Evolutionary conservation across 1,284 basidiomycete genomes (phyloP).

Genomic region (Stygiomarasmius scandens): DNA sequence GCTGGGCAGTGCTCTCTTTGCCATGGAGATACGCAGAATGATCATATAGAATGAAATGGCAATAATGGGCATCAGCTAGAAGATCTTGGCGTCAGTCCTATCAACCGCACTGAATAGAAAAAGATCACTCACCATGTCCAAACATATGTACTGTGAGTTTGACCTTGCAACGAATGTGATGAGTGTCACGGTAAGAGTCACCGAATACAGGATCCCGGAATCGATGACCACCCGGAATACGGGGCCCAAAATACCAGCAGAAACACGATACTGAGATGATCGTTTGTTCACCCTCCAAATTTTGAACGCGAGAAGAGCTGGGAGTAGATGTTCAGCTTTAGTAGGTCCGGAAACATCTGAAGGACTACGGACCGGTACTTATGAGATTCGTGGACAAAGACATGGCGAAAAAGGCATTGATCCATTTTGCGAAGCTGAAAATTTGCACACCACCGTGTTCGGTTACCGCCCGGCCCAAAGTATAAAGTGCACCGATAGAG

Average conservation of each 20-base stretch:
- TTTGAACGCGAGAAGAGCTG: slow-evolving; percentile 3
- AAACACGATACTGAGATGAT: not conserved
- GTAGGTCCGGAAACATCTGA: too few species aligned
- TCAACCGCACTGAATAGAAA: not conserved
- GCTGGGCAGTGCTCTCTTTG: not conserved
- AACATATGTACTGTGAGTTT: not conserved
- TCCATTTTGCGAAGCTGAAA: not conserved
- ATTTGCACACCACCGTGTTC: not conserved
- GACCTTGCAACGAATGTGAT: slow-evolving; percentile 1
- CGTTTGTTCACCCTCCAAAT: slow-evolving; percentile 5
- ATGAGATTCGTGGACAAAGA: slow-evolving; percentile 5
- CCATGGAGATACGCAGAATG: not conserved
- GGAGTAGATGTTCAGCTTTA: not conserved
- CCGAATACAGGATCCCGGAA: slow-evolving; percentile 3
- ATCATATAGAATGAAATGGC: slow-evolving; percentile 2
- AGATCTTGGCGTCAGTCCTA: not conserved
- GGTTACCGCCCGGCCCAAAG: not conserved
- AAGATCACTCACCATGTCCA: slow-evolving; percentile 2
- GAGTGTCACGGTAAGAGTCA: not conserved
- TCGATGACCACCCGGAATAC: slow-evolving; percentile 5
- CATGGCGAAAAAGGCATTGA: slow-evolving; percentile 1
- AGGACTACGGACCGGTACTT: not conserved
- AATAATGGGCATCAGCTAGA: slow-evolving; percentile 2
- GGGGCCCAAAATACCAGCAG: not conserved
- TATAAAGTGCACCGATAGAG: not conserved